phyloP scores from a whole-genome alignment of 176 grass and related monocot genomes.

The Leersia perrieri region DNA sequence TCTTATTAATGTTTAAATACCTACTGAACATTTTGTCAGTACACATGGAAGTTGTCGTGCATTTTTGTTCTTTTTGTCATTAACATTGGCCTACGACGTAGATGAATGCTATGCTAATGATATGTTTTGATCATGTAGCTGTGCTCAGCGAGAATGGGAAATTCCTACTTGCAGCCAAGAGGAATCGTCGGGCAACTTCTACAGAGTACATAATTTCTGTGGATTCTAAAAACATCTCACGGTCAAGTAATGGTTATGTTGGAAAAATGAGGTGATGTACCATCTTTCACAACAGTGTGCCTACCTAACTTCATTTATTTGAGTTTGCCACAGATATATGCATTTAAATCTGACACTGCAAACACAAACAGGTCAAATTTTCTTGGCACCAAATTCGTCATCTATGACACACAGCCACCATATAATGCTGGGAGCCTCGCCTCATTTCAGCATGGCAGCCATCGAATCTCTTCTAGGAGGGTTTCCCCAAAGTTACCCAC shows the following conservation, averaged over 20 bases:
- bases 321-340: not conserved
- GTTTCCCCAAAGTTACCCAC: conserved; percentile 79
- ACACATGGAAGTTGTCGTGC: not conserved
- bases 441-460: conserved; percentile 15
- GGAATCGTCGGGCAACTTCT: conserved; percentile 65
- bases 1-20: conserved; percentile 4
- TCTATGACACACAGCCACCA: conserved; percentile 64
- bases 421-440: conserved; percentile 46
- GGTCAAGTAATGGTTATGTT: conserved; percentile 71
- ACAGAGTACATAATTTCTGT: conserved; percentile 87
- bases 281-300: conserved; percentile 9
- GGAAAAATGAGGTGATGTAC: conserved; percentile 81
- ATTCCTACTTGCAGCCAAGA: conserved; percentile 82
- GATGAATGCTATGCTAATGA: conserved; percentile 1
- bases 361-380: conserved; percentile 78
- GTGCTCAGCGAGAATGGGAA: conserved; percentile 79
- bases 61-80: not conserved
- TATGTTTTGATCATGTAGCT: conserved; percentile 48
- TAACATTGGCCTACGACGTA: not conserved
- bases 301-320: conserved; percentile 4
- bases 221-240: conserved; percentile 72
- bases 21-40: conserved; percentile 14
- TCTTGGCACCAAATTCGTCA: conserved; percentile 72
- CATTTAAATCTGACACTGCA: conserved; percentile 25
- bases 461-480: conserved; percentile 63